phyloP scores from a whole-genome alignment of 2,329 filamentous ascomycete genomes.

The Pseudogymnoascus sp. region DNA sequence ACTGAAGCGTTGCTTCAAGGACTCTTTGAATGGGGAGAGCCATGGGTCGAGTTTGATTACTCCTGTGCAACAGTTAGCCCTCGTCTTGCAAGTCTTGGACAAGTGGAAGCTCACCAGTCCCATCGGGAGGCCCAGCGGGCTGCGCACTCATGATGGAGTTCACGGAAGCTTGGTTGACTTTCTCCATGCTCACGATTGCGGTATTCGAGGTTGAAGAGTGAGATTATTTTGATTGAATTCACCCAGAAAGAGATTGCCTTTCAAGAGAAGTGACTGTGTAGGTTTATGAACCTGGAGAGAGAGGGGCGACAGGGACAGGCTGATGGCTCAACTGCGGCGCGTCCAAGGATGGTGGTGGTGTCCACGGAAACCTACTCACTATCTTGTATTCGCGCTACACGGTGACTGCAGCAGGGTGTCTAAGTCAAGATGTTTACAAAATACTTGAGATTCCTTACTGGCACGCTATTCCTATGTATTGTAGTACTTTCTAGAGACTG shows the following conservation, averaged over 20 bases:
- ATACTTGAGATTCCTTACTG: neutral
- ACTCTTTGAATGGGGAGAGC: conserved; percentile 75
- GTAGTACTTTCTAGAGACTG: neutral
- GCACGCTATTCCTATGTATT: neutral
- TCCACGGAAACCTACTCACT: conserved; percentile 5
- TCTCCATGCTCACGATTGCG: conserved; percentile 22
- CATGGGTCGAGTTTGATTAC: conserved; percentile 83
- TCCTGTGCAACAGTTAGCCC: conserved; percentile 44
- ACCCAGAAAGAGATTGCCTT: neutral
- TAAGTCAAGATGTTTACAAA: conserved; percentile 5
- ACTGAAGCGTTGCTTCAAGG: conserved; percentile 66
- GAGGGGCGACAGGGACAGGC: conserved; percentile 17
- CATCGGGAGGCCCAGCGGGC: conserved; percentile 53
- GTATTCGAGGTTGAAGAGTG: neutral
- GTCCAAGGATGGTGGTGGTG: neutral
- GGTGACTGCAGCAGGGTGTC: neutral
- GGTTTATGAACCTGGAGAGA: conserved; percentile 10
- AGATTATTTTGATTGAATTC: neutral
- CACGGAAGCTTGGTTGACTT: conserved; percentile 22
- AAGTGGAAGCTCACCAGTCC: conserved; percentile 52
- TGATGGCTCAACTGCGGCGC: conserved; percentile 14
- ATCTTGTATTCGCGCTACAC: neutral
- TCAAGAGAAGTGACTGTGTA: neutral
- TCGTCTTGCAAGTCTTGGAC: conserved; percentile 8
- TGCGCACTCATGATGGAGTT: conserved; percentile 31